Base-by-base conservation (phyloP, 1,284 basidiomycete species). In the Vanrija pseudolonga region DNA sequence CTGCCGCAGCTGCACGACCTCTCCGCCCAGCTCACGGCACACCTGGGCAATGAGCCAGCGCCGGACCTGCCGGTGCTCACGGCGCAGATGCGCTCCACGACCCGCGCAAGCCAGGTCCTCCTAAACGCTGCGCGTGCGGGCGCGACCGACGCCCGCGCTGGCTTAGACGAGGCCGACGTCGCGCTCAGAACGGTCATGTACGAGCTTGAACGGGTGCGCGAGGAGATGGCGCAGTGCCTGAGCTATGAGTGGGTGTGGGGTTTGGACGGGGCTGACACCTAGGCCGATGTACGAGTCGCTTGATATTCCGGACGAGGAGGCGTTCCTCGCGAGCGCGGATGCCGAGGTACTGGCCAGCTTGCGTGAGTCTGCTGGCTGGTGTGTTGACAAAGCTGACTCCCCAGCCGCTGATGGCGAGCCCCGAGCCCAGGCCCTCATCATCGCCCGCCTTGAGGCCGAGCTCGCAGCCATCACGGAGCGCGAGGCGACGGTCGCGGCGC, bases 201-300 rank as follows among this genome's bases (percentile, higher is more conserved):
- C 51, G 72, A 74, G 60, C 51, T 66, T 17, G 64, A 65, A 9
- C 56, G 67, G 41, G 66, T 73, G 8, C 59, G 62, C 36, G 67
- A 69, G 50, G 71, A 72, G 63, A 71, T 70, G 41, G 60, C 57
- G 28, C 47, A 60, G 42, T 74, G 72, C 64, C 54, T 56, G 51
- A 66, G 67, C 8, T 74, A 73, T 45, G 62, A 52, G 70, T 72
- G 48, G 57, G 71, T 68, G 20, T 15, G 9, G 32, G 24, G 24
- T 5, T 12, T 32, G 6, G 32, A 12, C 14, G 32, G 20, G 19
- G 18, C 14, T 36, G 24, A 26, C 17, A 15, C 36, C 17, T 47
- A 72, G 69, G 18, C 65, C 69, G 2, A 61, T 60, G 50, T 71
- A 68, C 47, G 58, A 60, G 46, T 51, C 55, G 18, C 50, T 72